Evolutionary conservation across 345 rosid genomes (phyloP), one percentile per base, ranked within the genome.

Genomic region (Lumnitzera littorea): DNA sequence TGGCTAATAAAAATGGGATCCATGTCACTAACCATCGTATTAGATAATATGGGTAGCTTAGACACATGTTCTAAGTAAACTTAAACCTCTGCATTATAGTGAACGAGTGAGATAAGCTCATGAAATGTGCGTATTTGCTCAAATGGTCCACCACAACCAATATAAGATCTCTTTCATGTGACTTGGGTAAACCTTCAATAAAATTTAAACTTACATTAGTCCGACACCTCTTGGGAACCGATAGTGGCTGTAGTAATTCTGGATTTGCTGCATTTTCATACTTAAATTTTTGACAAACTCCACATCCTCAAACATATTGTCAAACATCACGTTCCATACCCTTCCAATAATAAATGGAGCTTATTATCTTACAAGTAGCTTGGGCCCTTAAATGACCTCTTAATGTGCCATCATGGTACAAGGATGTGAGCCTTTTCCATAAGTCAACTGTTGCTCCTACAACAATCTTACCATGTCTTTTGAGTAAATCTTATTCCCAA

Each of bases 31-130:
- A 27, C 5, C 4, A 27, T 27, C 4, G 24, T 17, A 17, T 15
- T 46, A 0, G 67, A 60, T 13, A 55, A 2, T 4, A 54, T 53
- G 55, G 55, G 60, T 0, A 64, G 48, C 48, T 72, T 55, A 29
- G 71, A 67, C 50, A 61, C 24, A 50, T 15, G 14, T 1, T 61
- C 64, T 13, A 50, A 0, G 20, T 9, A 48, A 14, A n/a, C 13
- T 1, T 25, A 5, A 3, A 46, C 64, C 2, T 23, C 1, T 4
- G 1, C 0, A 3, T 1, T 0, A 46, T 23, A 2, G 24, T 10
- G 29, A 17, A 61, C 0, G 64, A 17, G 25, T 61, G 64, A 15
- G 47, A 3, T 11, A 50, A 17, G 0, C 23, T 24, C 20, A 50
- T 9, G 47, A 61, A 61, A 9, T 61, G 43, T 3, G 16, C 23